phyloP scores from a whole-genome alignment of 1,139 yeast genomes.

The Meyerozyma smithsonii region DNA sequence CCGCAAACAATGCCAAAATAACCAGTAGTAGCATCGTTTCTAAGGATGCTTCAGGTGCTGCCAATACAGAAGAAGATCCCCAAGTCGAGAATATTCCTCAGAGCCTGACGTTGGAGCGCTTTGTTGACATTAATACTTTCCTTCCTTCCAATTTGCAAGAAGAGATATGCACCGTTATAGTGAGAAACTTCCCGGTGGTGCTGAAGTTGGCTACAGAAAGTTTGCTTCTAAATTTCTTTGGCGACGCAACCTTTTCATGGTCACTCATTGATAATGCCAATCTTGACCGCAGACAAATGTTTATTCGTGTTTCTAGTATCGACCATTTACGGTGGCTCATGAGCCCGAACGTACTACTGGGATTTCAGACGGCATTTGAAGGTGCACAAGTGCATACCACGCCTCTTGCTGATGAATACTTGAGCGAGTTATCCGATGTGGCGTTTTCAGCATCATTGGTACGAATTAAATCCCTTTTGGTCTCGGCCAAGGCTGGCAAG shows the following conservation, averaged over 20 bases:
- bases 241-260: conserved; percentile 1
- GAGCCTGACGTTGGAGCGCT: conserved; percentile 8
- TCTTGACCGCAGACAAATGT: not conserved
- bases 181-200: conserved; percentile 32
- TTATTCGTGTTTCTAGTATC: conserved; percentile 1
- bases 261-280: not conserved
- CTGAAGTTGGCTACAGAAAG: conserved; percentile 25
- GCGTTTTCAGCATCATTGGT: not conserved
- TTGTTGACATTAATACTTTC: conserved; percentile 22
- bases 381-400: conserved; percentile 13
- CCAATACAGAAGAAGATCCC: not conserved
- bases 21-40: conserved; percentile 5
- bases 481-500: conserved; percentile 9
- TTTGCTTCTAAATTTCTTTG: conserved; percentile 16
- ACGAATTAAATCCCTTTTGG: not conserved
- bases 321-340: conserved; percentile 5
- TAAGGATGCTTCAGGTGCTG: not conserved
- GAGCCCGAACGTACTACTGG: conserved; percentile 4
- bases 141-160: conserved; percentile 30
- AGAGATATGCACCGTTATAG: conserved; percentile 32
- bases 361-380: conserved; percentile 25
- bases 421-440: not conserved
- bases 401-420: conserved; percentile 1
- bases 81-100: not conserved
- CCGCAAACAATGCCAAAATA: conserved; percentile 19